phyloP scores from a whole-genome alignment of 2,329 filamentous ascomycete genomes.

The Colletotrichum gigasporum region DNA sequence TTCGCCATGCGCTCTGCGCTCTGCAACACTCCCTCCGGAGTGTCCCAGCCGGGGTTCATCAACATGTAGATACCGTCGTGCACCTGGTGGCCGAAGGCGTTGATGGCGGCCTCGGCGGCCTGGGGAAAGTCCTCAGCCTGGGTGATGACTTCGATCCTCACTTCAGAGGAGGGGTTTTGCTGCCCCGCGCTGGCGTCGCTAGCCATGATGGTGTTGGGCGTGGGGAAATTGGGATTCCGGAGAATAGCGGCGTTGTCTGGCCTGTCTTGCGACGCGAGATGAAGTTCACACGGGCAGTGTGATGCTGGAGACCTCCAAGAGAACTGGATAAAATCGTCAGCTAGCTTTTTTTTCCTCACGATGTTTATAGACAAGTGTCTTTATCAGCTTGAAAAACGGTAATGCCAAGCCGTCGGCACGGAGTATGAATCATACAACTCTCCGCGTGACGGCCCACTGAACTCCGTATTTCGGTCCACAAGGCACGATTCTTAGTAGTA shows the following conservation, averaged over 20 bases:
- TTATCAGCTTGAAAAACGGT: not conserved
- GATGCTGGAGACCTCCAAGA: too few species aligned
- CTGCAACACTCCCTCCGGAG: slow-evolving; percentile 50
- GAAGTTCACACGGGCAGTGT: too few species aligned
- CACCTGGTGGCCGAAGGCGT: slow-evolving; percentile 59
- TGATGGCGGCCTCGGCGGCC: slow-evolving; percentile 37
- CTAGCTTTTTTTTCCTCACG: too few species aligned
- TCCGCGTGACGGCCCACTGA: slow-evolving; percentile 8
- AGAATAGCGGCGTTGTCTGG: not conserved
- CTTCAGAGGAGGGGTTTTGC: slow-evolving; percentile 6
- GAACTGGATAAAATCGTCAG: too few species aligned
- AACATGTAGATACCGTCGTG: slow-evolving; percentile 60
- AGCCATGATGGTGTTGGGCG: not conserved
- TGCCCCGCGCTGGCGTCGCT: slow-evolving; percentile 1
- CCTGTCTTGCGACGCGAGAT: not conserved
- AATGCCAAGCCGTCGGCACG: not conserved
- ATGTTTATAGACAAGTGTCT: not conserved
- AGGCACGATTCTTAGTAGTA: too few species aligned
- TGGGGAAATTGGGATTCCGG: not conserved
- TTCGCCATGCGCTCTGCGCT: slow-evolving; percentile 48
- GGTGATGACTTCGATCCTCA: slow-evolving; percentile 39
- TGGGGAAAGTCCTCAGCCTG: slow-evolving; percentile 38
- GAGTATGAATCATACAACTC: not conserved
- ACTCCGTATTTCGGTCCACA: slow-evolving; percentile 10
- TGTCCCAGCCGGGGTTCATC: slow-evolving; percentile 66